Evolutionary conservation across 2,329 filamentous ascomycete species (phyloP).

Genomic region (Aspergillus novofumigatus): DNA sequence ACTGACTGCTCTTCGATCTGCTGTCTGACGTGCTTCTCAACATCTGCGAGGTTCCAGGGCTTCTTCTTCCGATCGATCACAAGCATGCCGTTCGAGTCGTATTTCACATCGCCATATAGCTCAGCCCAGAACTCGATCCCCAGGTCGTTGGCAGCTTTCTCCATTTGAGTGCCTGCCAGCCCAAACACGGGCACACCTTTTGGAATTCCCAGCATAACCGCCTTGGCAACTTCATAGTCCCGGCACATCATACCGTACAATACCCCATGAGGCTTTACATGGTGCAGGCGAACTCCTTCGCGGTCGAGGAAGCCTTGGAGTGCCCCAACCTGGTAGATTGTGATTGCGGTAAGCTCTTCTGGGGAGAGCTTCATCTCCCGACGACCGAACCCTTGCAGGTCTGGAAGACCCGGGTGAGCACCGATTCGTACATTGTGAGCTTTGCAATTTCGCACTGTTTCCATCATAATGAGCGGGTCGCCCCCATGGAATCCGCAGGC

Average conservation of each 20-base stretch:
- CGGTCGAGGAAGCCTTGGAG: slow-evolving; percentile 56
- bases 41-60: slow-evolving; percentile 39
- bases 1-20: slow-evolving; percentile 41
- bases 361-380: slow-evolving; percentile 57
- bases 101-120: slow-evolving; percentile 55
- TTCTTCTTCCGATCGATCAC: slow-evolving; percentile 59
- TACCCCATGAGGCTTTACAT: slow-evolving; percentile 61
- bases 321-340: slow-evolving; percentile 61
- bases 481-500: slow-evolving; percentile 59
- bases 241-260: slow-evolving; percentile 56
- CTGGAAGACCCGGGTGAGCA: slow-evolving; percentile 62
- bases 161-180: slow-evolving; percentile 52
- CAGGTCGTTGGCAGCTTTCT: slow-evolving; percentile 51
- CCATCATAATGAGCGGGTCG: slow-evolving; percentile 61
- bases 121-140: slow-evolving; percentile 53
- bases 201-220: slow-evolving; percentile 52
- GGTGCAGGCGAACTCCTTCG: slow-evolving; percentile 54
- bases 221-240: slow-evolving; percentile 49
- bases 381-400: slow-evolving; percentile 62
- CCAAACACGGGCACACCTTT: slow-evolving; percentile 51
- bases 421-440: slow-evolving; percentile 54
- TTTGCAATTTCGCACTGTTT: slow-evolving; percentile 57
- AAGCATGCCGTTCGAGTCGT: slow-evolving; percentile 47
- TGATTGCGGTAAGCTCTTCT: slow-evolving; percentile 54
- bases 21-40: slow-evolving; percentile 40